Evolutionary conservation across 2,329 filamentous ascomycete species (phyloP).

Genomic region (Niveomyces coronatus): DNA sequence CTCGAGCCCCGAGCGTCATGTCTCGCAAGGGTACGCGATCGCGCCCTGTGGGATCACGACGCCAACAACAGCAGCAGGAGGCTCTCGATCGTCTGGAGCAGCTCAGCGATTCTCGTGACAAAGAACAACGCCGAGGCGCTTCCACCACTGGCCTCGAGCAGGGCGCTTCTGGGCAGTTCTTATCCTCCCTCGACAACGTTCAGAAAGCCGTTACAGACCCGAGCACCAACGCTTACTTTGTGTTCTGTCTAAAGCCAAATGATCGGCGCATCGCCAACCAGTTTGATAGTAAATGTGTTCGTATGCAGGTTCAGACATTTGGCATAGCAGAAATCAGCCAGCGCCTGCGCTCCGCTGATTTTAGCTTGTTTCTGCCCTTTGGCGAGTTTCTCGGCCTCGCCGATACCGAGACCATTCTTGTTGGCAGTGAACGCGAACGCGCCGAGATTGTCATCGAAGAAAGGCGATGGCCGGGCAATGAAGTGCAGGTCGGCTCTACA

Average conservation of each 20-base stretch:
- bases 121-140: conserved; percentile 27
- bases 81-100: conserved; percentile 37
- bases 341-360: conserved; percentile 82
- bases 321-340: conserved; percentile 97
- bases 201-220: conserved; percentile 74
- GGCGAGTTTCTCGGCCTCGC: conserved; percentile 87
- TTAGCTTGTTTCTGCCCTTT: conserved; percentile 91
- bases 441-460: conserved; percentile 85
- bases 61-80: no score
- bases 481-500: conserved; percentile 81
- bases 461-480: conserved; percentile 84
- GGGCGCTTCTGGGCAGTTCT: conserved; percentile 85
- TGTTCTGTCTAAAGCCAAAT: conserved; percentile 96
- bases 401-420: conserved; percentile 72
- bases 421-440: conserved; percentile 88
- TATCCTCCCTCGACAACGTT: conserved; percentile 81
- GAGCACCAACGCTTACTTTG: conserved; percentile 86
- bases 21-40: conserved; percentile 55
- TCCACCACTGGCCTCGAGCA: conserved; percentile 49
- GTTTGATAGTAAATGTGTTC: conserved; percentile 97
- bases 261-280: conserved; percentile 96
- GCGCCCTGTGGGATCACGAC: no score
- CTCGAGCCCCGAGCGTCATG: conserved; percentile 87
- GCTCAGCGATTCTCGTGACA: conserved; percentile 36
- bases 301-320: conserved; percentile 87